phyloP scores from a whole-genome alignment of 495 filamentous ascomycete species.

The Usnea hakonensis region DNA sequence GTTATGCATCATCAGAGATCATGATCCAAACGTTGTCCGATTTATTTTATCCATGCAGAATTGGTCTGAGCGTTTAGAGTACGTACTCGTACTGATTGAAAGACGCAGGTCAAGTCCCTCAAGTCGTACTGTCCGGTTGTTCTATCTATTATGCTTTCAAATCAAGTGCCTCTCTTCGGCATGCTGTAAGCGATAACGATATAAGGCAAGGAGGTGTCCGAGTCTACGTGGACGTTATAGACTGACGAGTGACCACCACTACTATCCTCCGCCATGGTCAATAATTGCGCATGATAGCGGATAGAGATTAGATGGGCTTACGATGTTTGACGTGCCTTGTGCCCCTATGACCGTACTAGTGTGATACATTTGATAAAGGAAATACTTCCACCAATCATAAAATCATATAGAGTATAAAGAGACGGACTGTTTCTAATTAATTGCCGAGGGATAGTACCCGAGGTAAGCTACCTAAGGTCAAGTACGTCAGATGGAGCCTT shows the following conservation, averaged over 20 bases:
- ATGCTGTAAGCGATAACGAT: background rate
- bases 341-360: slow-evolving; percentile 1
- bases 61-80: too few relatives aligned
- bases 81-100: too few relatives aligned
- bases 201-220: too few relatives aligned
- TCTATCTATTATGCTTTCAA: background rate
- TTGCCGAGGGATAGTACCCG: background rate
- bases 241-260: too few relatives aligned
- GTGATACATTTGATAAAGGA: background rate
- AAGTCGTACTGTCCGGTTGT: background rate
- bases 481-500: slow-evolving; percentile 6
- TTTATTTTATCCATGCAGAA: background rate
- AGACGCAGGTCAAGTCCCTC: background rate
- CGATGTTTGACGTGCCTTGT: background rate
- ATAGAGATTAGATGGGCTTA: slow-evolving; percentile 12
- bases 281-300: slow-evolving; percentile 8
- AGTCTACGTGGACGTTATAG: too few relatives aligned
- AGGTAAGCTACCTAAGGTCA: background rate
- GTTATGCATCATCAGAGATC: background rate
- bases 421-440: too few relatives aligned
- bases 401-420: too few relatives aligned
- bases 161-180: background rate
- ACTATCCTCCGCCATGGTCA: background rate
- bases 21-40: background rate
- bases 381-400: too few relatives aligned